phyloP scores from a whole-genome alignment of 805 yeast genomes.

The Ogataea trehaloabstinens region DNA sequence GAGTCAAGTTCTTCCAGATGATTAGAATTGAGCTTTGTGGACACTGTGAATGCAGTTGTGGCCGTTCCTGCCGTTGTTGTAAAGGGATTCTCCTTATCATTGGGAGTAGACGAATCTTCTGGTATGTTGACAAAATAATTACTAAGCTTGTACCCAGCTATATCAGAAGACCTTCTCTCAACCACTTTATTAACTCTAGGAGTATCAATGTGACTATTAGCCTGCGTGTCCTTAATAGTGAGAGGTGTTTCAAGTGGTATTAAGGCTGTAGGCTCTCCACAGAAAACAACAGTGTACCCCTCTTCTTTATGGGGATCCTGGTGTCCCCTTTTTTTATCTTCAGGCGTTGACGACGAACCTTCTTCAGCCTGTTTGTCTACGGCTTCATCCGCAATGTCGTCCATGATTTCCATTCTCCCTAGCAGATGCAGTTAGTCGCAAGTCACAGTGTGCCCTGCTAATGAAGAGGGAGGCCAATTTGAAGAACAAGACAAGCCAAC shows the following conservation, averaged over 20 bases:
- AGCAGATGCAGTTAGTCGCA: too few species aligned
- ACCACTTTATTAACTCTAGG: constrained; percentile 20
- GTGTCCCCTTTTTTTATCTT: neutral
- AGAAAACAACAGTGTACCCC: constrained; percentile 3
- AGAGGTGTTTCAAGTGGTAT: constrained; percentile 13
- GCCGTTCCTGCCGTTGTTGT: constrained; percentile 15
- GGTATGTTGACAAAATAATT: constrained; percentile 13
- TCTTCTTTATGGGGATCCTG: neutral
- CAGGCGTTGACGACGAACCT: too few species aligned
- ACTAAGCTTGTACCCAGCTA: constrained; percentile 9
- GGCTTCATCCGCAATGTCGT: too few species aligned
- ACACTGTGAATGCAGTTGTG: constrained; percentile 16
- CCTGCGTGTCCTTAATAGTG: constrained; percentile 3
- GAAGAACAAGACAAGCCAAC: too few species aligned
- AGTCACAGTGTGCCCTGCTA: too few species aligned
- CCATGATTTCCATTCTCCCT: too few species aligned
- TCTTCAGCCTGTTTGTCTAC: neutral
- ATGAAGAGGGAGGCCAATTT: too few species aligned
- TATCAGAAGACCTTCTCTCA: constrained; percentile 10
- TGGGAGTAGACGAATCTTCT: constrained; percentile 15
- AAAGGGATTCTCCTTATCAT: constrained; percentile 7
- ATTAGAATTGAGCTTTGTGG: constrained; percentile 12
- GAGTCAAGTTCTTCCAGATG: constrained; percentile 14
- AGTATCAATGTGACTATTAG: constrained; percentile 13
- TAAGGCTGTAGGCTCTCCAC: too few species aligned